These are phyloP conservation scores for Colletotrichum simmondsii DNA, from an alignment of 2,329 filamentous ascomycete genomes.

Conservation along the genomic window DNA sequence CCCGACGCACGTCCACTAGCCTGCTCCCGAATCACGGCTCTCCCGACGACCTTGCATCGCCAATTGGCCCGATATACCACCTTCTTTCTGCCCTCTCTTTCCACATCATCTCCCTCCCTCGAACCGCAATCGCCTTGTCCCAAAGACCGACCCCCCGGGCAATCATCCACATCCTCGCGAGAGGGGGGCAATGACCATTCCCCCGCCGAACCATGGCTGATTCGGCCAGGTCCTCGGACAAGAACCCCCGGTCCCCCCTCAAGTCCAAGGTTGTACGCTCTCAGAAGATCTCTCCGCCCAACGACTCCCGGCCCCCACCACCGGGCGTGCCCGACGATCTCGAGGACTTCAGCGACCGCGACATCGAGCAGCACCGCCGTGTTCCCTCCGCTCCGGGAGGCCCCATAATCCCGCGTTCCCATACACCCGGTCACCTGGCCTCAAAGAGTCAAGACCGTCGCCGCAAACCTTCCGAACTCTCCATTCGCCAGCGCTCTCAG, in stretches of 20 bases:
- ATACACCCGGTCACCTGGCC: slow-evolving; percentile 71
- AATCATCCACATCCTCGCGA: slow-evolving; percentile 27
- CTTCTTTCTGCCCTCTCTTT: background rate
- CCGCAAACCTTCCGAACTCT: slow-evolving; percentile 62
- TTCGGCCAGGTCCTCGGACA: slow-evolving; percentile 36
- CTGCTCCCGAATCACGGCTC: background rate
- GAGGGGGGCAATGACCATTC: slow-evolving; percentile 35
- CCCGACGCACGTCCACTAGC: background rate
- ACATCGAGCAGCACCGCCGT: slow-evolving; percentile 40
- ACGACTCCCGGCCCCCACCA: slow-evolving; percentile 41
- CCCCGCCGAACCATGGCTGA: slow-evolving; percentile 36
- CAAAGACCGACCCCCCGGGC: slow-evolving; percentile 8
- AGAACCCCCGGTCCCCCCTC: slow-evolving; percentile 31
- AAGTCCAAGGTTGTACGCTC: slow-evolving; percentile 61
- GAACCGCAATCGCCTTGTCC: background rate
- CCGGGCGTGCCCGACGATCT: slow-evolving; percentile 35
- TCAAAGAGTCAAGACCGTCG: slow-evolving; percentile 66
- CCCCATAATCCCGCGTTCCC: slow-evolving; percentile 61
- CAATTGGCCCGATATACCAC: slow-evolving; percentile 6
- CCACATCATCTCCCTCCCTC: background rate
- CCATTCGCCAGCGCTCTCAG: slow-evolving; percentile 65
- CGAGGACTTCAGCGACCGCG: slow-evolving; percentile 38
- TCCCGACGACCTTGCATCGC: background rate
- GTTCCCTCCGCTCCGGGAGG: slow-evolving; percentile 34
- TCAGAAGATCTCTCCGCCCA: slow-evolving; percentile 61